Conservation (phyloP, 495 filamentous ascomycete genomes). For the Staphylotrichum longicolle region DNA sequence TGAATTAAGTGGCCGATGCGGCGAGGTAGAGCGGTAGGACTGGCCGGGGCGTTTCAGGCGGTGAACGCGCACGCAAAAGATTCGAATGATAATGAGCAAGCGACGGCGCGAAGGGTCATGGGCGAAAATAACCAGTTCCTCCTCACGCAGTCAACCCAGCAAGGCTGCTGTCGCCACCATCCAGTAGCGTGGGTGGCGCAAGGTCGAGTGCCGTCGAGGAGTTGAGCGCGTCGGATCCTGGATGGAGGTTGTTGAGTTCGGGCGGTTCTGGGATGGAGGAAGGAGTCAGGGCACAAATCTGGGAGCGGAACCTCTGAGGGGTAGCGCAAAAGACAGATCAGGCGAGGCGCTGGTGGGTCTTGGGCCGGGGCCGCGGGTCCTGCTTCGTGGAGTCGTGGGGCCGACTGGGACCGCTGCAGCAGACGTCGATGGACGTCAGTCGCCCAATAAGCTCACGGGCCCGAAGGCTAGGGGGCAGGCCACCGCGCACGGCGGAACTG, state of each 20-base stretch:
- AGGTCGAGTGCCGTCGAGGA: conserved; percentile 6
- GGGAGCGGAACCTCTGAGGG: conserved; percentile 14
- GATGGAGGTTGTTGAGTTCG: conserved; percentile 1
- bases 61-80: neutral
- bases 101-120: conserved; percentile 4
- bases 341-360: conserved; percentile 14
- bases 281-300: conserved; percentile 9
- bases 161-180: conserved; percentile 25
- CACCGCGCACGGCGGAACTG: too few relatives aligned
- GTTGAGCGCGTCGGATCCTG: conserved; percentile 4
- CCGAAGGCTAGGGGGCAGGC: neutral
- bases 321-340: conserved; percentile 14
- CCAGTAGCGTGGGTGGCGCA: conserved; percentile 19
- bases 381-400: conserved; percentile 18
- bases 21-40: neutral
- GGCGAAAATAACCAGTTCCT: conserved; percentile 15
- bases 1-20: conserved; percentile 10
- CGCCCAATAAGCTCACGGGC: conserved; percentile 11
- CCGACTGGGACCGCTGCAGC: conserved; percentile 10
- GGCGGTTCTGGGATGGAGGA: conserved; percentile 15
- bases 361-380: conserved; percentile 16
- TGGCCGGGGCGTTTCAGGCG: conserved; percentile 7
- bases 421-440: conserved; percentile 13
- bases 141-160: conserved; percentile 23
- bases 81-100: neutral